Base-by-base conservation (phyloP, 495 filamentous ascomycete species). In the Xylaria flabelliformis region DNA sequence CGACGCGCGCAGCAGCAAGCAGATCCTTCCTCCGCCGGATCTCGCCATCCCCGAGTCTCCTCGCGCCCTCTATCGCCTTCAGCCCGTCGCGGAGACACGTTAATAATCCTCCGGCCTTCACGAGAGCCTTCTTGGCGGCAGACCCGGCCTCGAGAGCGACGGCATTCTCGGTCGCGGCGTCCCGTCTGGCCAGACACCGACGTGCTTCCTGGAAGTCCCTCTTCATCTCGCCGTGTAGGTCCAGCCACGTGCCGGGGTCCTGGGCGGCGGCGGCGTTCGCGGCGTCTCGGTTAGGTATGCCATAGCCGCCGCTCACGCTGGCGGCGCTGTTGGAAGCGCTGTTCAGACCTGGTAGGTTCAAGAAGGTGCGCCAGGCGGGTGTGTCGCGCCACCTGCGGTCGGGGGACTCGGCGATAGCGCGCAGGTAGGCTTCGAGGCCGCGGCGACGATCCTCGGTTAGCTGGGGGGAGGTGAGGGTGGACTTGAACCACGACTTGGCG, bases 371-470 rank as follows among this genome's bases (percentile, higher is more conserved):
- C 94, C 95, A 99, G 42, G 89, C 91, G 29, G 88, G 84, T 3
- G 91, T 93, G 77, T 90, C 91, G n/a, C 95, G 90, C 96, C 96
- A 99, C 58, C 93, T 87, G 4, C 88, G 80, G 75, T 98, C 94
- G 8, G 89, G 86, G 15, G 87, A 81, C 68, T 90, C 88, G 70
- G 95, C 93, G 73, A 98, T 94, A 42, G 90, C 89, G 56, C 87
- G 88, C 32, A 98, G 89, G 83, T 98, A 98, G 56, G 84, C 76
- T 81, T 98, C 94, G 3, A 98, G 88, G 0, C 85, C 92, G 73
- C 82, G 74, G 24, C 94, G 91, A 24, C 96, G 92, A 72, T 90
- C 82, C 85, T 97, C 94, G 67, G 94, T 94, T 42, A 97, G 88
- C 21, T 88, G 86, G 42, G 93, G 88, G 63, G 91, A 94, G 69